These are phyloP conservation scores for Aspergillus ellipticus DNA, from an alignment of 495 filamentous ascomycete genomes.

Conservation along the genomic window DNA sequence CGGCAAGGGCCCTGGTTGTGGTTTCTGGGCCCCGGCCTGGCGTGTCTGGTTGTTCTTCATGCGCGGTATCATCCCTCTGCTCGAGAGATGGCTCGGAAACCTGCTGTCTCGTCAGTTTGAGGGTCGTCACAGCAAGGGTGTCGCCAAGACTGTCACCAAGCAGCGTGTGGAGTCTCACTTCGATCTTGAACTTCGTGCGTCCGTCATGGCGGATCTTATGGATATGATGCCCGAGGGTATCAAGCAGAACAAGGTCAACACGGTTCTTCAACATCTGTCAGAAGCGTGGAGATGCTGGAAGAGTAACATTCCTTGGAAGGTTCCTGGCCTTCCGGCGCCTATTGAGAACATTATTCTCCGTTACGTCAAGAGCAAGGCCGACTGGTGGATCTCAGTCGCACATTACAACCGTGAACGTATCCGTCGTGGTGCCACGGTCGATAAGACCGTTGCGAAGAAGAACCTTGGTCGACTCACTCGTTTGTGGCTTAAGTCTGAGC, in stretches of 20 bases:
- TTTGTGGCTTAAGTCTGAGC: conserved; percentile 97
- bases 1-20: conserved; percentile 96
- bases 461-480: conserved; percentile 93
- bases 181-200: conserved; percentile 94
- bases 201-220: conserved; percentile 98
- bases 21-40: conserved; percentile 99
- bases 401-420: conserved; percentile 99
- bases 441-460: conserved; percentile 99
- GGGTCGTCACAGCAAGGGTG: conserved; percentile 97
- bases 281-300: conserved; percentile 99
- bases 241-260: conserved; percentile 99
- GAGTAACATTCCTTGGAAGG: conserved; percentile 99
- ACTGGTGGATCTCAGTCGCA: conserved; percentile 99
- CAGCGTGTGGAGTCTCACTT: conserved; percentile 99
- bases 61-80: conserved; percentile 93
- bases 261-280: conserved; percentile 92
- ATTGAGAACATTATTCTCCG: conserved; percentile 98
- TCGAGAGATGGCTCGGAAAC: conserved; percentile 98
- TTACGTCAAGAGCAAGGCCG: conserved; percentile 98
- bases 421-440: conserved; percentile 89
- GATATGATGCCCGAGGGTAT: conserved; percentile 99
- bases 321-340: conserved; percentile 89
- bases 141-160: conserved; percentile 98
- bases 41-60: conserved; percentile 99
- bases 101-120: conserved; percentile 96